Evolutionary conservation across 2,329 filamentous ascomycete genomes (phyloP).

Genomic region (Fusarium caatingaense): DNA sequence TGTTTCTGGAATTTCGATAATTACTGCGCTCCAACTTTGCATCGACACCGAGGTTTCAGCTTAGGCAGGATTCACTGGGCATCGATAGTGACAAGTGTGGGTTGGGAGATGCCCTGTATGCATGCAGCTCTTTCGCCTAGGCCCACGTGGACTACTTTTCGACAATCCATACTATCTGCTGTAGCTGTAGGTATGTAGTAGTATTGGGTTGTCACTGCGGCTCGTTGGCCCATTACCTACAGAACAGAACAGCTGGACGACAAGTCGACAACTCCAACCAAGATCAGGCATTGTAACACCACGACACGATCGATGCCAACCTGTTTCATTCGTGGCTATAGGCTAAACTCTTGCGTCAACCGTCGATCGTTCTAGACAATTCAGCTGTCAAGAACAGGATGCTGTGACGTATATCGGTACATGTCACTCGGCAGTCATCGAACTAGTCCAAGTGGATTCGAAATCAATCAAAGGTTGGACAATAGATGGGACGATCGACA

Average conservation of each 20-base stretch:
- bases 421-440: constrained; percentile 13
- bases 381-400: background rate
- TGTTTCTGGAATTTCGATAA: constrained; percentile 19
- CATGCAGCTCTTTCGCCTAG: constrained; percentile 27
- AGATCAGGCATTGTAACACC: constrained; percentile 12
- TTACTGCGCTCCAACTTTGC: constrained; percentile 13
- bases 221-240: background rate
- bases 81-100: constrained; percentile 35
- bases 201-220: constrained; percentile 9
- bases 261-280: background rate
- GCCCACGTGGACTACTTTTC: constrained; percentile 26
- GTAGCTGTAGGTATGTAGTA: background rate
- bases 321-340: background rate
- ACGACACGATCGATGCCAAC: background rate
- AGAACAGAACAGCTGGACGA: background rate
- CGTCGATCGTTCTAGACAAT: constrained; percentile 18
- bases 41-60: constrained; percentile 30
- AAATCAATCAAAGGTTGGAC: constrained; percentile 1
- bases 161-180: background rate
- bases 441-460: background rate
- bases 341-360: constrained; percentile 17
- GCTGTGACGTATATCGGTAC: constrained; percentile 24
- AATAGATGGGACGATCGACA: background rate
- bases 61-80: constrained; percentile 35
- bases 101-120: constrained; percentile 31